phyloP scores from a whole-genome alignment of 208 protist genomes.

The Wallacemonas sp. region DNA sequence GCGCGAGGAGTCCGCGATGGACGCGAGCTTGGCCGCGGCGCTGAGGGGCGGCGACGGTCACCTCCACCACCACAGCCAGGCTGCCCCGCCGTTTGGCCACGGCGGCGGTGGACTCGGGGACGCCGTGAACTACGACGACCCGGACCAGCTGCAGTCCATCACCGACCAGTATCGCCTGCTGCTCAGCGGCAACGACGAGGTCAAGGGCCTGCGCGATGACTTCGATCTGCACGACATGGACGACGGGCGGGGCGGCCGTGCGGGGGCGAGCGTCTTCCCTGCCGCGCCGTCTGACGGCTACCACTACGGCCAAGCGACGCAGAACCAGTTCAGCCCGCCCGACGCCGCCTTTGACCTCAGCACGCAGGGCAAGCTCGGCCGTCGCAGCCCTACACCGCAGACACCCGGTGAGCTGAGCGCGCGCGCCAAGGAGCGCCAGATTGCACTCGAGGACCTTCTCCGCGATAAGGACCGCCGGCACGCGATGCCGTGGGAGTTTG shows the following conservation, averaged over 20 bases:
- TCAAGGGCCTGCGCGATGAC: conserved; percentile 61
- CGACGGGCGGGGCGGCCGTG: not conserved
- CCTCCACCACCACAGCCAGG: not conserved
- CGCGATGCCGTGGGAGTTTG: conserved; percentile 86
- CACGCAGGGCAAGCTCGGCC: no score
- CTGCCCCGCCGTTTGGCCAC: no score
- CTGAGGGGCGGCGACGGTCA: not conserved
- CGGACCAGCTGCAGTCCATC: conserved; percentile 43
- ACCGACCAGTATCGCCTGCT: conserved; percentile 58
- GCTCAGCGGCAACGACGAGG: conserved; percentile 62
- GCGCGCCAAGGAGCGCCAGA: conserved; percentile 25
- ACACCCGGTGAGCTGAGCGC: conserved; percentile 10
- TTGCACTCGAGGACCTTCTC: conserved; percentile 50
- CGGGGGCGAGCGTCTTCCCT: not conserved
- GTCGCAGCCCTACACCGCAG: conserved; percentile 24
- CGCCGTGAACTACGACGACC: conserved; percentile 27
- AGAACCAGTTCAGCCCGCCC: conserved; percentile 20
- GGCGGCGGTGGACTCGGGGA: not conserved
- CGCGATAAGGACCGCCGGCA: conserved; percentile 73
- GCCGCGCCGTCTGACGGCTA: not conserved
- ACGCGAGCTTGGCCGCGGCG: not conserved
- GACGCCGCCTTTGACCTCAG: not conserved
- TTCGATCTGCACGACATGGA: conserved; percentile 63
- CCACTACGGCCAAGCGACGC: conserved; percentile 19
- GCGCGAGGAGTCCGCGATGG: conserved; percentile 32